Conservation (phyloP, 2,329 filamentous ascomycete species). For the Colletotrichum camelliae region DNA sequence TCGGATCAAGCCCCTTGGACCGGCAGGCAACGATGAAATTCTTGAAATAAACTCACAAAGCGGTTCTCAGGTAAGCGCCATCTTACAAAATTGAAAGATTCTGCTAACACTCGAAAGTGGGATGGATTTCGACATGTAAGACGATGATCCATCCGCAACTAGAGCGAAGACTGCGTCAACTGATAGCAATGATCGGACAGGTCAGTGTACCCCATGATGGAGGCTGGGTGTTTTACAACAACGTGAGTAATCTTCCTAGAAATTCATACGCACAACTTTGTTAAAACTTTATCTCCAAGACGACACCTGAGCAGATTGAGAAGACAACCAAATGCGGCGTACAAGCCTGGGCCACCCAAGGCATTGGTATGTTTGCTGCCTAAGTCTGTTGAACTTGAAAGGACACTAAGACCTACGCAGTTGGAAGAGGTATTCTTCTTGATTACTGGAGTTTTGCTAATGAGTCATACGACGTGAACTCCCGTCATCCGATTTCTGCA, state of each 20-base stretch:
- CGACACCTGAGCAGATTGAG: neutral
- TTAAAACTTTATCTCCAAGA: neutral
- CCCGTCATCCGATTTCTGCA: neutral
- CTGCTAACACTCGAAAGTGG: neutral
- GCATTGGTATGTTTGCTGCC: neutral
- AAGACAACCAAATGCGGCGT: neutral
- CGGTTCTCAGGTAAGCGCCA: neutral
- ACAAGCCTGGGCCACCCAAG: neutral
- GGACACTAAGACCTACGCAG: neutral
- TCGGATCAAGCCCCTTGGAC: neutral
- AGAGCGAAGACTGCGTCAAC: neutral
- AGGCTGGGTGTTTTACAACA: neutral
- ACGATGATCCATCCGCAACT: neutral
- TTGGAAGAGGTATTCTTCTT: neutral
- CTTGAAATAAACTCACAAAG: neutral
- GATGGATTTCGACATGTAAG: neutral
- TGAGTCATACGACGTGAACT: neutral
- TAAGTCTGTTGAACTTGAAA: neutral
- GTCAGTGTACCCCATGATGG: neutral
- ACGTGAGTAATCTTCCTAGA: neutral
- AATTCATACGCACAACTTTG: neutral
- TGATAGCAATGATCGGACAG: neutral
- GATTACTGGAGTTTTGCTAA: neutral
- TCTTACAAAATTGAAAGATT: fast-evolving
- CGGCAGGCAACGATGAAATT: neutral